These are phyloP conservation scores for Saccharomyces pastorianus DNA, from an alignment of 1,139 yeast genomes.

Conservation along the genomic window DNA sequence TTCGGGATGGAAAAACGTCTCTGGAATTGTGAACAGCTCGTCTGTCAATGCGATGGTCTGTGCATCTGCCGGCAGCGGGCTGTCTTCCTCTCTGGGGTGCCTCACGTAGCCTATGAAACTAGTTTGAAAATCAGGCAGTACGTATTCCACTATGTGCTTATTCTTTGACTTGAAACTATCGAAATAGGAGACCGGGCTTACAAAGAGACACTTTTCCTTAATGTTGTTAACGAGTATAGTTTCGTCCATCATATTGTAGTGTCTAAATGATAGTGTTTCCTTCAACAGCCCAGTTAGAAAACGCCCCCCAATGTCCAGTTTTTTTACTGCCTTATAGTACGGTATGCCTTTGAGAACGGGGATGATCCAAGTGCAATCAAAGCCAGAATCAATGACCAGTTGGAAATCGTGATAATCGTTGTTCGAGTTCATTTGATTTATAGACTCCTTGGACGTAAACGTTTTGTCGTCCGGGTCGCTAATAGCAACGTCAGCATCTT, in stretches of 20 bases:
- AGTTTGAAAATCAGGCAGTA: constrained; percentile 80
- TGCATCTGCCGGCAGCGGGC: constrained; percentile 37
- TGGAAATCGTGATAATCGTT: constrained; percentile 49
- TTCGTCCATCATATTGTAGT: constrained; percentile 90
- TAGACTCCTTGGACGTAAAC: not conserved
- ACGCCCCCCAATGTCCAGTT: constrained; percentile 70
- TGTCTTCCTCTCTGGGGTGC: constrained; percentile 29
- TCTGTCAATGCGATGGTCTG: constrained; percentile 67
- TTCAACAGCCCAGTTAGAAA: constrained; percentile 71
- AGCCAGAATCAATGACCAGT: constrained; percentile 82
- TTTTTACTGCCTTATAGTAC: constrained; percentile 68
- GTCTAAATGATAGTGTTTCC: constrained; percentile 81
- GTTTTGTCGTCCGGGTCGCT: constrained; percentile 4
- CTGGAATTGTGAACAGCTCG: constrained; percentile 85
- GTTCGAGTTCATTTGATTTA: constrained; percentile 5
- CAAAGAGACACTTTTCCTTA: constrained; percentile 72
- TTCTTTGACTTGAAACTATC: constrained; percentile 43
- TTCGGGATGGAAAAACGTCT: constrained; percentile 78
- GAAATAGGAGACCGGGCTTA: constrained; percentile 56
- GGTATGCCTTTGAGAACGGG: constrained; percentile 79
- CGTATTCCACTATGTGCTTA: constrained; percentile 49
- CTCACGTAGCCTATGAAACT: constrained; percentile 60
- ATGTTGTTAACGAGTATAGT: constrained; percentile 76
- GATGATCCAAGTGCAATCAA: constrained; percentile 75
- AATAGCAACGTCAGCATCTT: constrained; percentile 7